Percentiles rank a stretch among this genome's conserved stretches.
Evolutionary conservation across 495 filamentous ascomycete species (phyloP).

Genomic region (Penicillium macrosclerotiorum): DNA sequence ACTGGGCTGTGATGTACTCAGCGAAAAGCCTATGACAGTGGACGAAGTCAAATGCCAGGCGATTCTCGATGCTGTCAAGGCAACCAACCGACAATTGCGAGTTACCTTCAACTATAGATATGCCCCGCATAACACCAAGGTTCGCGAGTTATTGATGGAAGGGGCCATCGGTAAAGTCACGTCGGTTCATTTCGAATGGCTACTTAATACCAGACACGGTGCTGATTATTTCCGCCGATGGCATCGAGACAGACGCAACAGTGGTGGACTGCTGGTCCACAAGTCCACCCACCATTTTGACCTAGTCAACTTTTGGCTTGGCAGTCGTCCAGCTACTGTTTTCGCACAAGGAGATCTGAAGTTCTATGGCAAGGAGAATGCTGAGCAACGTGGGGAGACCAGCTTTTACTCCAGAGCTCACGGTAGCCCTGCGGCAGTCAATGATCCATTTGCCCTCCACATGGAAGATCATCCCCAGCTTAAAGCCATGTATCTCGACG

Average conservation of each 20-base stretch:
- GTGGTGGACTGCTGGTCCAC: constrained; percentile 47
- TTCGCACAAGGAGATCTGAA: constrained; percentile 33
- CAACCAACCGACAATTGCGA: constrained; percentile 22
- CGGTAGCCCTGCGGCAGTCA: constrained; percentile 23
- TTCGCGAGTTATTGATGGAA: constrained; percentile 40
- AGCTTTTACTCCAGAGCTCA: constrained; percentile 30
- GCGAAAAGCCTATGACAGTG: constrained; percentile 61
- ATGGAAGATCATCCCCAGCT: constrained; percentile 47
- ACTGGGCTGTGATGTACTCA: constrained; percentile 55
- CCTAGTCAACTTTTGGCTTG: constrained; percentile 36
- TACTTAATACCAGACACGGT: constrained; percentile 58
- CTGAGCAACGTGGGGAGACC: constrained; percentile 28
- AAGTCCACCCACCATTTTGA: constrained; percentile 38
- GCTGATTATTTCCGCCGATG: constrained; percentile 62
- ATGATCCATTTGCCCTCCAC: constrained; percentile 49
- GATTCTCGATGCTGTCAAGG: constrained; percentile 36
- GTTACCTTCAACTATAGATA: constrained; percentile 38
- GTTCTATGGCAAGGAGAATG: constrained; percentile 37
- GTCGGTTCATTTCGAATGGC: constrained; percentile 59
- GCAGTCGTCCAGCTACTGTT: constrained; percentile 22
- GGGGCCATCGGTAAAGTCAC: constrained; percentile 53
- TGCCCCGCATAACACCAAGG: constrained; percentile 35
- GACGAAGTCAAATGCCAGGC: constrained; percentile 50
- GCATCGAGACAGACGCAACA: constrained; percentile 58
- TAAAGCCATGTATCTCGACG: constrained; percentile 55